phyloP scores from a whole-genome alignment of 2,329 filamentous ascomycete genomes.

The Calonectria pseudoreteaudii region DNA sequence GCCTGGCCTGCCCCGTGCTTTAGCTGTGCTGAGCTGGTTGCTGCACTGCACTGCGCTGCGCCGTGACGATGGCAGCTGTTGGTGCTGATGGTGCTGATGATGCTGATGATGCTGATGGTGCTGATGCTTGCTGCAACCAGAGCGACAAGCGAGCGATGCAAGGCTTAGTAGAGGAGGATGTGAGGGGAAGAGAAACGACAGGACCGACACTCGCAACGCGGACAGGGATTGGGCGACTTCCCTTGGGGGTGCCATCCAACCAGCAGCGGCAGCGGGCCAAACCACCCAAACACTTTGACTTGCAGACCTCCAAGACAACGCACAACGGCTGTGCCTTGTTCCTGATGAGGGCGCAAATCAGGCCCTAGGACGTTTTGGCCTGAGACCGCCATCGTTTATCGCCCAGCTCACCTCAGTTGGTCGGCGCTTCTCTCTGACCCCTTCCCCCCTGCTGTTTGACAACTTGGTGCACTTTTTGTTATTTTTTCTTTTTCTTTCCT shows the following conservation, averaged over 20 bases:
- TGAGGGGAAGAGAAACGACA: not conserved
- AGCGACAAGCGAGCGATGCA: not conserved
- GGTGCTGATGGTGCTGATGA: not conserved
- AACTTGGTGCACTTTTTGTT: not conserved
- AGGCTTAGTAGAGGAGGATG: slow-evolving; percentile 4
- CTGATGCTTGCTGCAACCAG: not conserved
- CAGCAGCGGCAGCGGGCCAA: not conserved
- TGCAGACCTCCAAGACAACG: slow-evolving; percentile 5
- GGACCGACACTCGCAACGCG: not conserved
- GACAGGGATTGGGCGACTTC: not conserved
- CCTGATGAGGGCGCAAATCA: slow-evolving; percentile 11
- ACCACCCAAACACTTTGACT: not conserved
- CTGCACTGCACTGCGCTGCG: not conserved
- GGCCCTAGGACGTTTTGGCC: not conserved
- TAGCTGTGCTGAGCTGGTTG: not conserved
- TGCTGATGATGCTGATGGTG: not conserved
- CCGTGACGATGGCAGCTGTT: slow-evolving; percentile 1
- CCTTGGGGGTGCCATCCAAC: not conserved
- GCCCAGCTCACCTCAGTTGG: not conserved
- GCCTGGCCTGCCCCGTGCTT: not conserved
- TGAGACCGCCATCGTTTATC: slow-evolving; percentile 6
- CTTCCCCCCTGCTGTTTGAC: not conserved
- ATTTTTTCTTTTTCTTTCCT: not conserved
- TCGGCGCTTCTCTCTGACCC: not conserved
- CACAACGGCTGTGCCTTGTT: slow-evolving; percentile 13